Conservation (phyloP, 208 protist genomes). For the Trypanosoma cruzi region DNA sequence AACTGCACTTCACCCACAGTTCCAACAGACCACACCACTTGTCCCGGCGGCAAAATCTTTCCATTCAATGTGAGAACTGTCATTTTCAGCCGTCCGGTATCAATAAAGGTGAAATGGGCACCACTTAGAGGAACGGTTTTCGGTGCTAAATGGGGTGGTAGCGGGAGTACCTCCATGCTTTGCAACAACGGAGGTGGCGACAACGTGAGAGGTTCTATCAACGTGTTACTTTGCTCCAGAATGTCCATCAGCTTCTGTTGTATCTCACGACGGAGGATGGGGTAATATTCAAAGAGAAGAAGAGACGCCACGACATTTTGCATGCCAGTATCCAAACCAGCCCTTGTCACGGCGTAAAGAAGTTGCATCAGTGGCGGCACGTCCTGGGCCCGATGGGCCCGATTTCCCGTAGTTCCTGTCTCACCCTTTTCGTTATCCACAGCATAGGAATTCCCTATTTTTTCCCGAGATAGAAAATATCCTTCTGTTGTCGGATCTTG, state of each 20-base stretch:
- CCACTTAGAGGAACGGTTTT: slow-evolving; percentile 82
- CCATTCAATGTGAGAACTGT: slow-evolving; percentile 87
- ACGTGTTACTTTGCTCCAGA: slow-evolving; percentile 33
- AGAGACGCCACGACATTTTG: slow-evolving; percentile 61
- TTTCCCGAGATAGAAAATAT: neutral
- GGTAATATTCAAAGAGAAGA: slow-evolving; percentile 71
- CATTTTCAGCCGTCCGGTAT: slow-evolving; percentile 79
- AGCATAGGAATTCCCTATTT: neutral
- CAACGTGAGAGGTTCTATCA: slow-evolving; percentile 34
- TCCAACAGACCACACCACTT: slow-evolving; percentile 84
- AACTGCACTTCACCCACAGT: slow-evolving; percentile 77
- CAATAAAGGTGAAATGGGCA: slow-evolving; percentile 90
- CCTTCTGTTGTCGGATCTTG: neutral
- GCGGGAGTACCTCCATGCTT: slow-evolving; percentile 68
- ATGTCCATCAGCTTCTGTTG: slow-evolving; percentile 48
- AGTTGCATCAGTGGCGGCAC: slow-evolving; percentile 69
- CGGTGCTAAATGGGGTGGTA: slow-evolving; percentile 77
- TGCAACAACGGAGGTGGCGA: slow-evolving; percentile 58
- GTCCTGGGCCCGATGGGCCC: slow-evolving; percentile 32
- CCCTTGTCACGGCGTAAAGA: slow-evolving; percentile 49
- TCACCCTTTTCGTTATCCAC: slow-evolving; percentile 4
- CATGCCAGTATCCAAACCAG: slow-evolving; percentile 17
- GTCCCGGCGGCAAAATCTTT: slow-evolving; percentile 48
- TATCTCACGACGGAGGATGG: slow-evolving; percentile 43
- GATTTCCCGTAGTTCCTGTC: slow-evolving; percentile 9